Conservation (phyloP, 495 filamentous ascomycete genomes). For the Amniculicola lignicola region DNA sequence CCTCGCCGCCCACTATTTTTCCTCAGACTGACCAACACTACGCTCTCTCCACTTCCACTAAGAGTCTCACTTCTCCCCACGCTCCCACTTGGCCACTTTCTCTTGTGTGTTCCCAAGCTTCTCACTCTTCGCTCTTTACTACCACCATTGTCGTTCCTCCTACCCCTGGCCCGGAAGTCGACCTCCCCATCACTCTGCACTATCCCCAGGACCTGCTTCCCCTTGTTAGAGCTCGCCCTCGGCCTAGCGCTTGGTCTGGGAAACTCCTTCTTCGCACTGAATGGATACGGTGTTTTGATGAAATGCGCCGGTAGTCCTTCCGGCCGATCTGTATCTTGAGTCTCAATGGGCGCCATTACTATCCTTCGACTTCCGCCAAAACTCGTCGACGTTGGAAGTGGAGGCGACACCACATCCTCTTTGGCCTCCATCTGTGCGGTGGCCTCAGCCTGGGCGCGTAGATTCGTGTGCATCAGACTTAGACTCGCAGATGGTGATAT, state of each 20-base stretch:
- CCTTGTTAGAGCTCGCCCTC: neutral
- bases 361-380: too few species aligned
- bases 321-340: constrained; percentile 2
- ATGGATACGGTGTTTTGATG: constrained; percentile 23
- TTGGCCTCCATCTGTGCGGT: neutral
- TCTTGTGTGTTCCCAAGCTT: neutral
- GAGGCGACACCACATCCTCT: neutral
- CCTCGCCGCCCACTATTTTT: neutral
- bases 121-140: neutral
- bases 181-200: constrained; percentile 9
- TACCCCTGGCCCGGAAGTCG: neutral
- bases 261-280: constrained; percentile 15
- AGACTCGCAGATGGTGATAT: neutral
- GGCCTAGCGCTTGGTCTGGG: constrained; percentile 2
- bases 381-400: neutral
- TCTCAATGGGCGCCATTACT: too few species aligned
- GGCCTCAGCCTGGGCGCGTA: neutral
- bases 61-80: neutral
- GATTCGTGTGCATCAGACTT: neutral
- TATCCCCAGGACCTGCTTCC: constrained; percentile 11
- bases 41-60: neutral
- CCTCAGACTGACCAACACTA: neutral
- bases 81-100: neutral
- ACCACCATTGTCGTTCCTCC: constrained; percentile 6
- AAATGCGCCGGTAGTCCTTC: constrained; percentile 14